Evolutionary conservation across 495 filamentous ascomycete species (phyloP), one percentile per base, ranked within the genome.

Genomic region (Penicillium pancosmium): DNA sequence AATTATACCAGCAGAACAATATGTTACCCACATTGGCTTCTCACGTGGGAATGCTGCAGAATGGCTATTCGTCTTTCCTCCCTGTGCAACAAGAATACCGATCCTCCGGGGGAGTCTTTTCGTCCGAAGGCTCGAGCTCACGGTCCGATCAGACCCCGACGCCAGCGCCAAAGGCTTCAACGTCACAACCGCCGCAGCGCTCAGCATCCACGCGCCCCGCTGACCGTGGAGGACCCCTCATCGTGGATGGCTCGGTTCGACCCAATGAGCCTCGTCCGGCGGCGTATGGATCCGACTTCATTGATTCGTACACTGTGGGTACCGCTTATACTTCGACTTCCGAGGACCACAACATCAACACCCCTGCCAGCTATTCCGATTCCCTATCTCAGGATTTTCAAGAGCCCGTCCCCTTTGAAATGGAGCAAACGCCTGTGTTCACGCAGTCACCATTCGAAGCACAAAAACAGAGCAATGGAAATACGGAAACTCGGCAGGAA

Each of bases 41-140:
- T 1, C 77, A 77, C 41, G 78, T 74, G 34, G 83, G 84, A 19
- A 57, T 84, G 5, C 67, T 79, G 48, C 78, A 76, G 31, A 78
- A 76, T 51, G 76, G 79, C 54, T 73, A 78, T 38, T 60, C 82
- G 18, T 74, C 80, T 9, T 78, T 76, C 16, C 61, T 82, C 25
- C 69, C 66, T 10, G 60, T 70, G 38, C 66, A 69, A 8, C 72
- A 71, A 38, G 75, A 79, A 13, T 81, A 80, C 52, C 65, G 77
- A 40, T 69, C 73, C 11, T 16, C 43, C 16, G 43, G 18, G 16
- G 64, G 66, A 27, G 61, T 70, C 5, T 66, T 78, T 19, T 70
- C 75, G 12, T 65, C 69, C 4, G 65, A 63, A 47, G 74, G 70
- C n/a, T n/a, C 52, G 2, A 60, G 54, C 18, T 51, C 57, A n/a